Conservation (phyloP, 352 stramenopile genomes). For the Phytophthora hibernalis region DNA sequence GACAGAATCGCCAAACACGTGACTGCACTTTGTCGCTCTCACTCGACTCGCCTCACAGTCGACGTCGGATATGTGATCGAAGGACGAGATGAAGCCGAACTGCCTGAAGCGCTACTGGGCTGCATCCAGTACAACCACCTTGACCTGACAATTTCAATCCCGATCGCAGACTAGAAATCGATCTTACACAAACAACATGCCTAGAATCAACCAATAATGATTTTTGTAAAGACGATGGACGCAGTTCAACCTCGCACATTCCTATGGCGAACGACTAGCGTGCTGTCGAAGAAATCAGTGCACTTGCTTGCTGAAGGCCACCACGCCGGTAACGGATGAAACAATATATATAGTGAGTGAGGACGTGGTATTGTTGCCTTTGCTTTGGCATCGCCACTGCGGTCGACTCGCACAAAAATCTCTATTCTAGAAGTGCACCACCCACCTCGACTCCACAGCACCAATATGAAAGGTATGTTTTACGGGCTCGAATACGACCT, state of each 20-base stretch:
- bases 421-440: conserved; percentile 13
- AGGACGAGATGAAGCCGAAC: conserved; percentile 66
- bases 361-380: not conserved
- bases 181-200: not conserved
- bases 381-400: conserved; percentile 2
- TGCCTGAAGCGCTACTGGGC: conserved; percentile 81
- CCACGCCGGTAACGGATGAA: conserved; percentile 17
- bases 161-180: conserved; percentile 45
- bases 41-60: conserved; percentile 69
- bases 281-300: no score
- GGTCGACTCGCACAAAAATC: not conserved
- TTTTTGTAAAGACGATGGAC: conserved; percentile 29
- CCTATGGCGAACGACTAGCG: not conserved
- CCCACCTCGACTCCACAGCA: not conserved
- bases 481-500: no score
- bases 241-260: not conserved
- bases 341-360: not conserved
- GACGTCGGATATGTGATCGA: conserved; percentile 88
- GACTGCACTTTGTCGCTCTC: conserved; percentile 74
- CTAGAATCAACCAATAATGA: conserved; percentile 4
- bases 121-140: conserved; percentile 84
- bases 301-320: no score
- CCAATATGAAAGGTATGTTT: conserved; percentile 27
- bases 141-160: conserved; percentile 62
- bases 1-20: conserved; percentile 81